Conservation (phyloP, 345 rosid genomes). For the Mangifera indica region DNA sequence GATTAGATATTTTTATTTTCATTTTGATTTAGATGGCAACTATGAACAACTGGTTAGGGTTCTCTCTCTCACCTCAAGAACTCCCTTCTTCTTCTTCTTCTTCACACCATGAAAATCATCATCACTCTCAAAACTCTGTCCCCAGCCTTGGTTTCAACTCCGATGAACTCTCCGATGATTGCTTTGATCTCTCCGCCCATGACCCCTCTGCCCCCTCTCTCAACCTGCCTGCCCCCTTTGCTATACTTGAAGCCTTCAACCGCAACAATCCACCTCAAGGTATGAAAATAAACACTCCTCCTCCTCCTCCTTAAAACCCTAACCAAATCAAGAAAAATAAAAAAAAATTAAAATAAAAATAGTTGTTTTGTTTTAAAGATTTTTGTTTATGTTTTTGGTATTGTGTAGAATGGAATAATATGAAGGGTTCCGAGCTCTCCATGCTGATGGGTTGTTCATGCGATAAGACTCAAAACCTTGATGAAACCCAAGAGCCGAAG, state of each 20-base stretch:
- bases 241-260: constrained; percentile 61
- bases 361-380: neutral
- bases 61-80: constrained; percentile 74
- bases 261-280: constrained; percentile 66
- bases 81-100: constrained; percentile 37
- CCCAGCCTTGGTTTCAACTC: constrained; percentile 36
- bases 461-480: constrained; percentile 23
- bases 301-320: constrained; percentile 36
- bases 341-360: no score
- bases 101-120: constrained; percentile 29
- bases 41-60: constrained; percentile 80
- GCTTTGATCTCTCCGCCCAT: constrained; percentile 46
- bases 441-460: constrained; percentile 39
- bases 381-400: constrained; percentile 6
- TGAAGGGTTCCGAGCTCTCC: constrained; percentile 33
- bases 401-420: constrained; percentile 58
- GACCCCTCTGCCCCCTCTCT: constrained; percentile 42
- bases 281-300: constrained; percentile 7
- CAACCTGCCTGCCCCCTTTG: constrained; percentile 48
- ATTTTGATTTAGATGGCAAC: constrained; percentile 6
- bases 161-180: constrained; percentile 42
- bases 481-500: constrained; percentile 50
- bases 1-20: neutral
- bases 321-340: neutral
- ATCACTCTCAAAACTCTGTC: constrained; percentile 30